Base-by-base conservation (phyloP, 495 filamentous ascomycete species). In the Podospora pseudopauciseta region DNA sequence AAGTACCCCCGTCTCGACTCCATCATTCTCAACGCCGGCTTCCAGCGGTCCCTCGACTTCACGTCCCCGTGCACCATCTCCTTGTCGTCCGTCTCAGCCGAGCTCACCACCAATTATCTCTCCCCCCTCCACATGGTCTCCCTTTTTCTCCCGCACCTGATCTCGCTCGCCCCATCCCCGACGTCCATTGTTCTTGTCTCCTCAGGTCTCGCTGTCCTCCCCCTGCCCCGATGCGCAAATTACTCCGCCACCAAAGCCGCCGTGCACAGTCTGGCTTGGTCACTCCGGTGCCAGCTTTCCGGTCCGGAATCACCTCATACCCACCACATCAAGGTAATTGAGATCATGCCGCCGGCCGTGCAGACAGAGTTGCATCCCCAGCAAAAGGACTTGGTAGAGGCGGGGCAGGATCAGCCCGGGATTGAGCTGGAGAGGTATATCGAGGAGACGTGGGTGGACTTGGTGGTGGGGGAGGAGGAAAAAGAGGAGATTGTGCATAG, bases 31-130 rank as follows among this genome's bases (percentile, higher is more conserved):
- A 88, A 88, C 78, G 79, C 85, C 2, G 85, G 86, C 67, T 84
- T 87, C 70, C 84, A 88, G 71, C 82, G 84, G 18, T 74, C 75
- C 4, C 80, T 90, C 60, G 82, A 92, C 76, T 88, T 91, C 77
- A 76, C 85, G 26, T 79, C 86, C 20, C 88, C 91, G 1, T 77
- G 79, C 11, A 80, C 77, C 9, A 81, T 91, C 65, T 81, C 89
- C 71, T 78, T 93, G 0, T 72, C 77, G 0, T 57, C 77, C 0
- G 75, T 89, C 19, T 75, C 85, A 57, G 69, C 77, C 6, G 91
- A 93, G 73, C 66, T 92, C 28, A 78, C 76, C 9, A 91, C 87
- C 2, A 93, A 93, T 78, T 93, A 91, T 77, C 83, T 85, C 32
- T 82, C 89, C 18, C 83, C 84, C 60, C 74, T 93, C 6, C 81